A percentile compares a stretch with the other conserved stretches of the same genome.
These are phyloP conservation scores for Tetrahymena borealis DNA, from an alignment of 73 alveolate species.

Conservation along the genomic window DNA sequence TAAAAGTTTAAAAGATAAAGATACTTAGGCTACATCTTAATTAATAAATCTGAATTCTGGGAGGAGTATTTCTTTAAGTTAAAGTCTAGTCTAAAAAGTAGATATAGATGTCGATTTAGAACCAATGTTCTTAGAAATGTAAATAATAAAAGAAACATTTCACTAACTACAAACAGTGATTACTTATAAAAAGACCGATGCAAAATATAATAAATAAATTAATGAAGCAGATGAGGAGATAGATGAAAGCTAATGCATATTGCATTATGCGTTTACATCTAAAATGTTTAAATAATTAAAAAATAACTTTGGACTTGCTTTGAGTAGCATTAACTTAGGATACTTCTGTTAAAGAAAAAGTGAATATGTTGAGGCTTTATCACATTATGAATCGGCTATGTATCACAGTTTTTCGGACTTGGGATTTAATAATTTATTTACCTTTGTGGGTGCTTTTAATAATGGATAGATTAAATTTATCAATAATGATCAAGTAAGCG, in stretches of 20 bases:
- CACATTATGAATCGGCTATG: neutral
- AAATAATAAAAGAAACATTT: neutral
- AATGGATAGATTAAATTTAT: neutral
- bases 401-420: neutral
- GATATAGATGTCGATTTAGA: neutral
- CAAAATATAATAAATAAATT: neutral
- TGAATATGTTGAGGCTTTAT: neutral
- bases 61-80: neutral
- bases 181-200: neutral
- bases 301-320: neutral
- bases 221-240: neutral
- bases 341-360: neutral
- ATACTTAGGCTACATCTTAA: neutral
- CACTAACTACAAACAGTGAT: neutral
- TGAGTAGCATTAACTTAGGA: neutral
- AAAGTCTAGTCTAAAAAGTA: neutral
- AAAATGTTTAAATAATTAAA: neutral
- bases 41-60: neutral
- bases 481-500: neutral
- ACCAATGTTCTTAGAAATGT: neutral
- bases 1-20: too few species aligned
- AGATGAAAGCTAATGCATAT: neutral
- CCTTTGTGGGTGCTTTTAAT: neutral
- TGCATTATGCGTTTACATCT: neutral
- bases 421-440: neutral